phyloP scores from a whole-genome alignment of 371 early-diverging fungal genomes.

The Actinomucor elegans region DNA sequence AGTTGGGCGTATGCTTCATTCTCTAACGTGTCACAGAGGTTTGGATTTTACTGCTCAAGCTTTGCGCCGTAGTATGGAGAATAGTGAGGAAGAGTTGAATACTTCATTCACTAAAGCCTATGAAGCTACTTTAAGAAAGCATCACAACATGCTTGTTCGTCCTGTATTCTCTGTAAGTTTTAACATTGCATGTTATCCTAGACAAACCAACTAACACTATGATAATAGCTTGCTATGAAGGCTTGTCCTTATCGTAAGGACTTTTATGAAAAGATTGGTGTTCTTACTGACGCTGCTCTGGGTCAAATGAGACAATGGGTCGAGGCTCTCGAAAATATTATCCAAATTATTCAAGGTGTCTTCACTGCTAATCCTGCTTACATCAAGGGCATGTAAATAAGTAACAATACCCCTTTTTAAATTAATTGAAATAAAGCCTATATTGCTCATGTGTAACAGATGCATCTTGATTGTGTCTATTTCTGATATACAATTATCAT shows the following conservation, averaged over 20 bases:
- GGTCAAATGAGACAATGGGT: constrained; percentile 73
- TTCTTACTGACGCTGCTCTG: constrained; percentile 54
- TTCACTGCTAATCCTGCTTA: constrained; percentile 45
- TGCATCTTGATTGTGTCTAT: too few species aligned
- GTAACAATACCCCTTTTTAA: neutral
- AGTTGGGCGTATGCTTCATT: neutral
- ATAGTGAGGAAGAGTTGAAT: constrained; percentile 78
- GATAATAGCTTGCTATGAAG: constrained; percentile 83
- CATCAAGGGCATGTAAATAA: constrained; percentile 55
- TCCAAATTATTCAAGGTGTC: constrained; percentile 41
- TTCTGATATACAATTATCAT: too few species aligned
- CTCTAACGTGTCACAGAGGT: constrained; percentile 48
- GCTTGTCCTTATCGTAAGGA: constrained; percentile 88
- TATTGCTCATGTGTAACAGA: too few species aligned
- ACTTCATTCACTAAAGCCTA: constrained; percentile 87
- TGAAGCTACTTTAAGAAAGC: constrained; percentile 71
- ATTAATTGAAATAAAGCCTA: too few species aligned
- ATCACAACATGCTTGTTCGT: constrained; percentile 82
- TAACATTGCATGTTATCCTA: neutral
- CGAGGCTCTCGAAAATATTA: constrained; percentile 69
- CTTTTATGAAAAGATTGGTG: constrained; percentile 87
- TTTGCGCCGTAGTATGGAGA: constrained; percentile 68
- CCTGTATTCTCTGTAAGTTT: constrained; percentile 77
- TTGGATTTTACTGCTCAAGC: constrained; percentile 88
- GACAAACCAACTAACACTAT: too few species aligned